These are phyloP conservation scores for Vigna hirtella DNA, from an alignment of 306 rosid species.

Conservation along the genomic window DNA sequence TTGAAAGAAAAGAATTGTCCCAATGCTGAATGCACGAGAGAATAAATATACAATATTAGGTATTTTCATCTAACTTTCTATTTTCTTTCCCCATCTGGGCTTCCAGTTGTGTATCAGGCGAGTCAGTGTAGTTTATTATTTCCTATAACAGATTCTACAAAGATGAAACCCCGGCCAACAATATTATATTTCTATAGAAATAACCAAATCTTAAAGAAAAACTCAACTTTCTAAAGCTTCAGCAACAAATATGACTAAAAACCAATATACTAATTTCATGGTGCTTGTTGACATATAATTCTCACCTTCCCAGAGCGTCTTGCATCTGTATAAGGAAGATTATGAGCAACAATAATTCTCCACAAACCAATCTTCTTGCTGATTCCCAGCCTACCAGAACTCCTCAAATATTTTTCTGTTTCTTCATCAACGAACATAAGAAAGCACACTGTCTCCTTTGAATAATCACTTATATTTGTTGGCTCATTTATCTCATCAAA, in stretches of 20 bases:
- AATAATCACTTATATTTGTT: constrained; percentile 62
- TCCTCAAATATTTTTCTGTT: constrained; percentile 69
- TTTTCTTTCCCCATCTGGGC: background rate
- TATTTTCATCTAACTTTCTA: constrained; percentile 26
- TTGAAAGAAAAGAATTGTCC: constrained; percentile 28
- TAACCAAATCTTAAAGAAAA: constrained; percentile 33
- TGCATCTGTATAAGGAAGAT: constrained; percentile 80
- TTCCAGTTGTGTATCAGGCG: background rate
- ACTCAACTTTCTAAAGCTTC: constrained; percentile 5
- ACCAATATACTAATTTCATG: constrained; percentile 22
- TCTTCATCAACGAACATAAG: constrained; percentile 83
- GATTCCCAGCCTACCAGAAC: constrained; percentile 60
- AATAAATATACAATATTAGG: constrained; percentile 27
- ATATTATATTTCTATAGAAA: constrained; percentile 21
- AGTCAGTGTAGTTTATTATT: constrained; percentile 19
- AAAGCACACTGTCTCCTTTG: constrained; percentile 85
- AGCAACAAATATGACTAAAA: constrained; percentile 30
- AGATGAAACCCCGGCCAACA: background rate
- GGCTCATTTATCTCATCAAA: constrained; percentile 93
- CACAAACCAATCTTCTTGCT: constrained; percentile 82
- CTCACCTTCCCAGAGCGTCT: constrained; percentile 91
- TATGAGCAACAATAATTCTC: constrained; percentile 78
- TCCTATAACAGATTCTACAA: background rate
- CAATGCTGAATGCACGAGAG: constrained; percentile 26
- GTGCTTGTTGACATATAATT: constrained; percentile 32